Base-by-base conservation (phyloP, 192 early-diverging fungal species). In the Entomortierella lignicola region DNA sequence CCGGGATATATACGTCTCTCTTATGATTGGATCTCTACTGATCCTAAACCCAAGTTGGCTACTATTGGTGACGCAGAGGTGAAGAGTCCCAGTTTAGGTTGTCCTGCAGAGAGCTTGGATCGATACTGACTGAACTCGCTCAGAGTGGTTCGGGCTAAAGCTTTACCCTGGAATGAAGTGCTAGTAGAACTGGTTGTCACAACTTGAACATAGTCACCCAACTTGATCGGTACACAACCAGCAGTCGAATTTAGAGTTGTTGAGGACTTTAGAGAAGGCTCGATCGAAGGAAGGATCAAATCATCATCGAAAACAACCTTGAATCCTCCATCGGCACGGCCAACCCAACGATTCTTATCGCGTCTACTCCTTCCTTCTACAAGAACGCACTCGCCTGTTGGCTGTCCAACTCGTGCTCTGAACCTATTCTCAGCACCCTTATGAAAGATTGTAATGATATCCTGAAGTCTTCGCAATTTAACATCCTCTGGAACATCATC, bases 381-480 rank as follows among this genome's bases (percentile, higher is more conserved):
- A 26, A 82, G 50, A 0, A 82, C 67, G 62, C 74, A 77, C 29
- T 77, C 74, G 63, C 84, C 64, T 61, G 83, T 59, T 11, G 66
- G 66, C 4, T 39, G 44, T 3, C 70, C 66, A 2, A 81, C 55
- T 41, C 69, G 34, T n/a, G 69, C 50, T 0, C 67, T 58, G 47
- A 84, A 73, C 23, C 62, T 55, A 13, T 77, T 84, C 51, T 81
- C 74, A 8, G 92, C 92, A 18, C 75, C 73, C 27, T 67, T 56
- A 67, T 93, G 91, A 81, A 91, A 92, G 17, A 87, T 82, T 0
- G 80, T 74, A 41, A 93, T 90, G 20, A 93, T 91, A 68, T 93
- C 90, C 32, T 84, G 74, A 31, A 93, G 71, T 25, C 92, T 82
- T 7, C 86, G 68, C 23, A 77, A 51, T 80, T 93, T 93, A 43